Conservation (phyloP, 2,329 filamentous ascomycete species). For the Xylaria sp. region DNA sequence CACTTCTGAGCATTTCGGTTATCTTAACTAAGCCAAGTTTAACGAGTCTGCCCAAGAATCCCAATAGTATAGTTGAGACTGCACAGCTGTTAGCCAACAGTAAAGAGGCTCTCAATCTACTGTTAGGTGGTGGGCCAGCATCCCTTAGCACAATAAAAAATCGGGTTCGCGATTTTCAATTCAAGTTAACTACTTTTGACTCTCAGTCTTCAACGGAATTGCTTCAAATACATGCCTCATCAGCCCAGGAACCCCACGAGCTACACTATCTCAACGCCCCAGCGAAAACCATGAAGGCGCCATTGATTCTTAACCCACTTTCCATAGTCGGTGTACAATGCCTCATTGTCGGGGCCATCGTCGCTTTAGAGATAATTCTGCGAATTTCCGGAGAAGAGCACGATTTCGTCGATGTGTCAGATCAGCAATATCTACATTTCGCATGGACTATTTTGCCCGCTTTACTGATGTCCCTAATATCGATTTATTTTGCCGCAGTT, state of each 20-base stretch:
- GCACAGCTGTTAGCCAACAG: not conserved
- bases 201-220: not conserved
- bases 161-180: not conserved
- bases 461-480: not conserved
- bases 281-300: not conserved
- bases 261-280: not conserved
- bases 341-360: not conserved
- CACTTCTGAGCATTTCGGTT: not conserved
- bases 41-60: not conserved
- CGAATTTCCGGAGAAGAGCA: not conserved
- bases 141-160: not conserved
- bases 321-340: not conserved
- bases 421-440: not conserved
- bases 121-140: not conserved
- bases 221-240: not conserved
- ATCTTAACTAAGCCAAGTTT: not conserved
- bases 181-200: not conserved
- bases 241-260: not conserved
- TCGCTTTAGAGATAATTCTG: not conserved
- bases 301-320: not conserved
- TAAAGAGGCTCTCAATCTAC: not conserved
- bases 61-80: not conserved
- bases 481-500: not conserved
- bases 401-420: not conserved
- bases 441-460: not conserved